Conservation (phyloP, 108 stramenopile genomes). For the Cyclotella baltica region DNA sequence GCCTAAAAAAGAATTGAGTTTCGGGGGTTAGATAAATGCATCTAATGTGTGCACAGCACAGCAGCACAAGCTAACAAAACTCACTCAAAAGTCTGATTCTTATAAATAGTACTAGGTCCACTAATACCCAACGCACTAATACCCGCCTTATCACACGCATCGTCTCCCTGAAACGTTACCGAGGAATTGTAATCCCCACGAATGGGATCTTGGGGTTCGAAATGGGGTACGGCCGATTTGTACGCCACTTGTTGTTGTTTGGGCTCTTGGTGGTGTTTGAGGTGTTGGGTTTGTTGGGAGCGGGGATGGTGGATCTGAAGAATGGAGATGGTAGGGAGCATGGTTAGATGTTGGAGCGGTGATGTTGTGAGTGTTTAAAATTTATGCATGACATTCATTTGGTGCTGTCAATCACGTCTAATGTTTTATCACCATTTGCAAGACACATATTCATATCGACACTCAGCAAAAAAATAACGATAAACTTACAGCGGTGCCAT, state of each 20-base stretch:
- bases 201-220: conserved; percentile 31
- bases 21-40: not conserved
- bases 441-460: not conserved
- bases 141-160: conserved; percentile 81
- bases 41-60: not conserved
- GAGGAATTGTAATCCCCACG: conserved; percentile 85
- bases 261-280: conserved; percentile 5
- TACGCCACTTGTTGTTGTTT: conserved; percentile 46
- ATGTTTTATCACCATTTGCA: not conserved
- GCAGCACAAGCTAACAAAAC: not conserved
- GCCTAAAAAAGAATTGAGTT: conserved; percentile 12
- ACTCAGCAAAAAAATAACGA: not conserved
- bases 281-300: not conserved
- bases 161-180: conserved; percentile 64
- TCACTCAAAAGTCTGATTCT: conserved; percentile 91
- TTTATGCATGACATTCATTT: not conserved
- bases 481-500: conserved; percentile 21
- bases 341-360: not conserved
- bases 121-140: conserved; percentile 82
- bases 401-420: not conserved
- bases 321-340: not conserved
- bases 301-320: conserved; percentile 1
- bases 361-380: not conserved
- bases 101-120: conserved; percentile 79
- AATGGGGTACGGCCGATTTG: conserved; percentile 40